Percentiles rank a stretch among this genome's conserved stretches.
Evolutionary conservation across 75 land plant genomes (phyloP).

Genomic region (Sequoiadendron giganteum): DNA sequence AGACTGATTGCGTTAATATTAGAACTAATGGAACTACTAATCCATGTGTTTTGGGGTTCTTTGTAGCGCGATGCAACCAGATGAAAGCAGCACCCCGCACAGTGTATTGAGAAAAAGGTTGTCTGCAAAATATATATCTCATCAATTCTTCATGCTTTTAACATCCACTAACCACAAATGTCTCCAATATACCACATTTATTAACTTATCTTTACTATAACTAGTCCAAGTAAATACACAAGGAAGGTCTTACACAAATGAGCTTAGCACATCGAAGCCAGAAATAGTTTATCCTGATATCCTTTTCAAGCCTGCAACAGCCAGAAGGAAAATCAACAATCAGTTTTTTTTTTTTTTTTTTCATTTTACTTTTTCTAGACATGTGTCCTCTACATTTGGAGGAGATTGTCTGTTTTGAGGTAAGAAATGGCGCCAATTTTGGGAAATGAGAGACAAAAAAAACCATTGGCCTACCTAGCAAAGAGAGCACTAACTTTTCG

Average conservation of each 20-base stretch:
- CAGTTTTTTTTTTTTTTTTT: too few species aligned
- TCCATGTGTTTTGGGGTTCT: conserved; percentile 64
- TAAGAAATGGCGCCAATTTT: too few species aligned
- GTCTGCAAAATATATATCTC: conserved; percentile 37
- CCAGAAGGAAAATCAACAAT: not conserved
- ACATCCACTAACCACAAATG: not conserved
- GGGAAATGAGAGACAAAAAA: not conserved
- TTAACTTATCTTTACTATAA: not conserved
- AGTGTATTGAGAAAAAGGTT: conserved; percentile 62
- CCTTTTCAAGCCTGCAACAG: conserved; percentile 29
- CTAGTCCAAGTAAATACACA: too few species aligned
- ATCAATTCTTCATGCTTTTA: not conserved
- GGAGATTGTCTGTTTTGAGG: not conserved
- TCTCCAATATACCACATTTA: not conserved
- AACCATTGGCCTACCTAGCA: conserved; percentile 11
- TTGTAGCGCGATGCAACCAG: conserved; percentile 53
- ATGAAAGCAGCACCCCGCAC: conserved; percentile 60
- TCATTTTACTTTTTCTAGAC: not conserved
- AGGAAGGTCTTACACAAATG: conserved; percentile 5
- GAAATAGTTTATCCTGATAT: conserved; percentile 30
- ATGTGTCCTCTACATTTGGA: not conserved
- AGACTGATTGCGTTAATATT: conserved; percentile 18
- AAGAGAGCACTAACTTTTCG: conserved; percentile 29
- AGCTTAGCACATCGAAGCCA: conserved; percentile 27
- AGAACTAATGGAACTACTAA: conserved; percentile 27